These are phyloP conservation scores for Agapanthus africanus DNA, from an alignment of 106 monocot species.

Conservation along the genomic window DNA sequence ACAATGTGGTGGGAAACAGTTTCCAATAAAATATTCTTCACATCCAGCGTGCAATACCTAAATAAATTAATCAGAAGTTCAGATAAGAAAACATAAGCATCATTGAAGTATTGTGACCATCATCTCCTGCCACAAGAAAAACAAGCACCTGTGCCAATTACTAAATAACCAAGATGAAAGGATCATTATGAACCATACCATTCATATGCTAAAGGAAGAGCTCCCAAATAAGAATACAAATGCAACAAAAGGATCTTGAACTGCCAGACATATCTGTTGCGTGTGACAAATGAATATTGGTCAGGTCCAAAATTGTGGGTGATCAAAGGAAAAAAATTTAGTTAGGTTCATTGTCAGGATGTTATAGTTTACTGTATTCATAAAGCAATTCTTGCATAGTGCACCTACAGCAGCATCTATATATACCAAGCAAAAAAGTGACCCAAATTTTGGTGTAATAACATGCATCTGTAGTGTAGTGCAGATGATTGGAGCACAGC, in stretches of 20 bases:
- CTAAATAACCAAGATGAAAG: background rate
- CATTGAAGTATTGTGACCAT: background rate
- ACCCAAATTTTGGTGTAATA: background rate
- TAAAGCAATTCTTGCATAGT: background rate
- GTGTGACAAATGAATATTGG: slow-evolving; percentile 3
- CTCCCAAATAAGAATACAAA: slow-evolving; percentile 61
- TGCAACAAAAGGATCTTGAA: slow-evolving; percentile 84
- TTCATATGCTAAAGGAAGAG: slow-evolving; percentile 70
- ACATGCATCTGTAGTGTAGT: background rate
- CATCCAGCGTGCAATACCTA: slow-evolving; percentile 75
- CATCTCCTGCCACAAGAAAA: background rate
- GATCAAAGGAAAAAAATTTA: no score
- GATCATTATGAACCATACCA: slow-evolving; percentile 41
- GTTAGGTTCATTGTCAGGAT: background rate
- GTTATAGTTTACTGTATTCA: background rate
- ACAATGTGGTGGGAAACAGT: slow-evolving; percentile 81
- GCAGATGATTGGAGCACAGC: background rate
- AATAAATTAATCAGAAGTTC: slow-evolving; percentile 10
- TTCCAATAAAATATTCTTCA: slow-evolving; percentile 88
- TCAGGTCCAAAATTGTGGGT: slow-evolving; percentile 7
- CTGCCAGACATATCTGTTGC: slow-evolving; percentile 66
- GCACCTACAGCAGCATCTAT: background rate
- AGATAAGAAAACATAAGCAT: slow-evolving; percentile 1
- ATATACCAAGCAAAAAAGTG: background rate
- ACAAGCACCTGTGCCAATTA: background rate